Base-by-base conservation (phyloP, 805 yeast genomes). In the Saccharomycopsis sp. region DNA sequence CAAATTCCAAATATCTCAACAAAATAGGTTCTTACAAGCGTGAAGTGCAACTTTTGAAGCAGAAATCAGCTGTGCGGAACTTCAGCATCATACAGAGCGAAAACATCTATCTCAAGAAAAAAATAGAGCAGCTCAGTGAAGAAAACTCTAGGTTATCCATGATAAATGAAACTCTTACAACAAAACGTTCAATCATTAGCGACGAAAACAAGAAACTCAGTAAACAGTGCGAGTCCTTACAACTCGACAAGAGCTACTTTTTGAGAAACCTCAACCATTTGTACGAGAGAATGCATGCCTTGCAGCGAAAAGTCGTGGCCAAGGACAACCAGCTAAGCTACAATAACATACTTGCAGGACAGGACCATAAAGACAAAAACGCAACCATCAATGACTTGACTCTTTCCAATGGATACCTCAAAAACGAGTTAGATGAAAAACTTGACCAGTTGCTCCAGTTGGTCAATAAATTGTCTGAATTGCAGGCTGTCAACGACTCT, bases 201-300 rank as follows among this genome's bases (percentile, higher is more conserved):
- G 18, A 23, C n/a, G 51, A 52, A 7, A 44, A 44, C 48, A 44
- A 24, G 56, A 21, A 34, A 16, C 20, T 41, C 53, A 34, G 18
- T 47, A 46, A 34, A 23, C 12, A 46, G 18, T n/a, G 34, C 48
- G 24, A 23, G 29, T 47, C 52, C 15, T 53, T 20, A 12, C 18
- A 44, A 44, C 12, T 5, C 16, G 48, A 44, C 21, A 53, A 53
- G 12, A 41, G 24, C 37, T 23, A 41, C n/a, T 50, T 52, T 24
- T 16, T 60, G 29, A 54, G 46, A 40, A 37, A 23, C 15, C 24
- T 57, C 56, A 60, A 60, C 24, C 12, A 34, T n/a, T 50, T 60
- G 21, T 60, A 60, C 23, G 54, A 54, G 8, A 60, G 50, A 51
- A 18, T 56, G 18, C 57, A 57, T 57, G 54, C 37, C 5, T 55